Base-by-base conservation (phyloP, 176 grass and related monocot species). In the Cenchrus americanus region DNA sequence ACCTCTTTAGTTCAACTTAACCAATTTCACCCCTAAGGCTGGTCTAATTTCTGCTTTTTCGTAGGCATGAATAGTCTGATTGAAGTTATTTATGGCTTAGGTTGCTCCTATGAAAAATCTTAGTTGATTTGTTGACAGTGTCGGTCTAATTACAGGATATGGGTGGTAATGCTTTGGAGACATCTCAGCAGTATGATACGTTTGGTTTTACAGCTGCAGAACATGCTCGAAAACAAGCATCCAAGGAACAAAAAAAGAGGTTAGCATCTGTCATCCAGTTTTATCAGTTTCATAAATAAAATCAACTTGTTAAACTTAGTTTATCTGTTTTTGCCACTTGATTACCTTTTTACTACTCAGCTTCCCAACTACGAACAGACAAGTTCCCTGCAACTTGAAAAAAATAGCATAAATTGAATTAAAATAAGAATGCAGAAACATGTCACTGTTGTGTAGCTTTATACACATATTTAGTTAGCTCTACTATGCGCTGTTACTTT, bases 121-220 rank as follows among this genome's bases (percentile, higher is more conserved):
- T 54, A 65, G 79, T 70, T 57, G 13, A 30, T 77, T 14, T 74
- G 26, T 80, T 86, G 40, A 82, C 24, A 66, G 14, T 12, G 47
- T 9, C 21, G 73, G 5, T 6, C 71, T n/a, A 62, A 83, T 81
- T 66, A 70, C 82, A 98, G 96, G 89, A 78, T 83, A 93, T 98
- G 92, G 91, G 96, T 81, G 96, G 91, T 26, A 90, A 88, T 51
- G 80, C 92, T 62, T 71, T 98, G 81, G 96, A 95, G 88, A 95
- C 96, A 68, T 95, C 96, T 55, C 90, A 90, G 78, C 89, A 95
- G 70, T 98, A 94, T 83, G 93, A 98, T 83, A 98, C 96, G 50
- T 98, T 98, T 84, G 93, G 96, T 85, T 94, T 87, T 86, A 95
- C 93, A 77, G 91, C 91, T 83, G 93, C 91, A 73, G 93, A 98